Evolutionary conservation across 2,329 filamentous ascomycete species (phyloP).

Genomic region (Diaporthe humulicola): DNA sequence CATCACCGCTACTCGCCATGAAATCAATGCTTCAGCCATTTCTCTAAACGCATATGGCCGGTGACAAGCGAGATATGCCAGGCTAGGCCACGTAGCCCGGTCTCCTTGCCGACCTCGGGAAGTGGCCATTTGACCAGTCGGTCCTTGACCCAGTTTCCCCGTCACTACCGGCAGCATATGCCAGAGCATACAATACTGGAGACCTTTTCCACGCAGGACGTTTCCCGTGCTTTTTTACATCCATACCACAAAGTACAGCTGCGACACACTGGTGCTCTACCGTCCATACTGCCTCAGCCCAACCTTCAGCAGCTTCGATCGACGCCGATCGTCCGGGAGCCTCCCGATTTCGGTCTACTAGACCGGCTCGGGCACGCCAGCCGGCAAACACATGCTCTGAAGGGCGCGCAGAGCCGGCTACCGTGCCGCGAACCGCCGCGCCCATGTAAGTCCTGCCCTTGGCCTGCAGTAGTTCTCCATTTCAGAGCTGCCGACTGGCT

Average conservation of each 20-base stretch:
- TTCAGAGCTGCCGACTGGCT: slow-evolving; percentile 10
- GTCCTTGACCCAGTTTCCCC: no score
- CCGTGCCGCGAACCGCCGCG: neutral
- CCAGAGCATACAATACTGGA: neutral
- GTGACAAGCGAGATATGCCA: neutral
- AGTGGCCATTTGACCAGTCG: neutral
- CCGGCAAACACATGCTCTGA: slow-evolving; percentile 11
- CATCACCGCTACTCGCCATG: neutral
- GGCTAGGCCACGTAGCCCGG: neutral
- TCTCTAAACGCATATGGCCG: neutral
- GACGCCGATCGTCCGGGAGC: slow-evolving; percentile 5
- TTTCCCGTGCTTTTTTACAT: neutral
- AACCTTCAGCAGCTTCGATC: neutral
- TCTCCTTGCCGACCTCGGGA: no score
- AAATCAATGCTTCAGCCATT: no score
- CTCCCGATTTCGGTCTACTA: slow-evolving; percentile 23
- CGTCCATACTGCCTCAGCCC: neutral
- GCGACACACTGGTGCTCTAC: neutral
- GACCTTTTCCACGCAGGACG: neutral
- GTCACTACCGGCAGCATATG: neutral
- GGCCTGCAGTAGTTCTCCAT: slow-evolving; percentile 15
- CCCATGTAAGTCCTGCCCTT: slow-evolving; percentile 6
- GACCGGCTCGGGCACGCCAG: slow-evolving; percentile 2
- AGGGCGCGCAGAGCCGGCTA: slow-evolving; percentile 3
- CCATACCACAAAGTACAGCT: neutral